Conservation (phyloP, 2,329 filamentous ascomycete species). For the Rhexocercosporidium sp. region DNA sequence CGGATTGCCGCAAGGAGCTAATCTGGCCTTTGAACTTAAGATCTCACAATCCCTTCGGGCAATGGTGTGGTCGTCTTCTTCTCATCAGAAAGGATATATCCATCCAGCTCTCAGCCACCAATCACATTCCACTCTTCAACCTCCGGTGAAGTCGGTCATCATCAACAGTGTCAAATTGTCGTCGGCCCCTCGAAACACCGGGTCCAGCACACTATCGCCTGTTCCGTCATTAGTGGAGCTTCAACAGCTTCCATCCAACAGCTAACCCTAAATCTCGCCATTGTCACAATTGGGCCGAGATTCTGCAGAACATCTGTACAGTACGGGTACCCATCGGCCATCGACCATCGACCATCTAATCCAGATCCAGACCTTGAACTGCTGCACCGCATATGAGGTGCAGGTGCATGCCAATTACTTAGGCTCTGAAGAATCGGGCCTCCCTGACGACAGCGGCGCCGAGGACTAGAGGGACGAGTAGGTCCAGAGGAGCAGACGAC, state of each 20-base stretch:
- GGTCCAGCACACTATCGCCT: conserved; percentile 4
- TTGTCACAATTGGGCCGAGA: conserved; percentile 25
- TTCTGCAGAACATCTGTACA: conserved; percentile 18
- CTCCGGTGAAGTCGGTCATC: conserved; percentile 19
- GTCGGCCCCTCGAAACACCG: not conserved
- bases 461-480: not conserved
- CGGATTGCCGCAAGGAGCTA: not conserved
- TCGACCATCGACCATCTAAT: not conserved
- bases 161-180: not conserved
- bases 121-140: not conserved
- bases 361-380: conserved; percentile 6
- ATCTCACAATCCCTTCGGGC: not conserved
- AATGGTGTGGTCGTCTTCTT: no score
- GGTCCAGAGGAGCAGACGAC: no score
- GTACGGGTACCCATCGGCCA: not conserved
- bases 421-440: conserved; percentile 5
- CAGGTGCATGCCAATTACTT: not conserved
- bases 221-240: conserved; percentile 8
- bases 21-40: conserved; percentile 6
- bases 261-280: not conserved
- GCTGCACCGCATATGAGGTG: not conserved
- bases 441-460: conserved; percentile 26
- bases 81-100: not conserved
- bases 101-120: not conserved
- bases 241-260: not conserved